Conservation (phyloP, 371 early-diverging fungal genomes). For the Syncephalastrum monosporum region DNA sequence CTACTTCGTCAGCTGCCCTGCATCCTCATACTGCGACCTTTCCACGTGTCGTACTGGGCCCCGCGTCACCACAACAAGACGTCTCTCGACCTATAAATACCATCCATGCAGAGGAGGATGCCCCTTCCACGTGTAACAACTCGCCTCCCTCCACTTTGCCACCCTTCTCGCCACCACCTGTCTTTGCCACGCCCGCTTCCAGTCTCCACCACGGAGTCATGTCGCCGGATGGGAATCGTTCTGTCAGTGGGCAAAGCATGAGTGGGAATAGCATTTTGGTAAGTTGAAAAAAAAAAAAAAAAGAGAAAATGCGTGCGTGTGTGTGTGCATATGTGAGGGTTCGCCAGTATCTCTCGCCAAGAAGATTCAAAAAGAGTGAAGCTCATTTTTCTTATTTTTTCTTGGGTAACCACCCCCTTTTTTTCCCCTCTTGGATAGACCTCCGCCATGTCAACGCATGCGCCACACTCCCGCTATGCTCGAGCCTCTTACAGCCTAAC, state of each 20-base stretch:
- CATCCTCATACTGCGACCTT: not conserved
- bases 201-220: not conserved
- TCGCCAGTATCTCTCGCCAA: not conserved
- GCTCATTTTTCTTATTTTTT: too few species aligned
- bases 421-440: too few species aligned
- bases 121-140: constrained; percentile 4
- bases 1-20: too few species aligned
- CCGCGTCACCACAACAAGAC: not conserved
- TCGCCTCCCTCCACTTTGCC: not conserved
- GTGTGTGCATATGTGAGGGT: not conserved
- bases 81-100: constrained; percentile 3
- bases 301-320: too few species aligned
- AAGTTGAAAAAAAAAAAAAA: too few species aligned
- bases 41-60: constrained; percentile 4
- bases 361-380: too few species aligned
- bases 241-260: too few species aligned
- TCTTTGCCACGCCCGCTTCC: not conserved
- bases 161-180: constrained; percentile 1
- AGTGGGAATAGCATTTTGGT: too few species aligned
- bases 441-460: not conserved
- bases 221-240: too few species aligned
- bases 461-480: constrained; percentile 23
- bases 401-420: too few species aligned
- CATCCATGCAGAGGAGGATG: not conserved
- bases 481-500: constrained; percentile 59